Evolutionary conservation across 805 yeast species (phyloP).

Genomic region (Metschnikowia vanudenii): DNA sequence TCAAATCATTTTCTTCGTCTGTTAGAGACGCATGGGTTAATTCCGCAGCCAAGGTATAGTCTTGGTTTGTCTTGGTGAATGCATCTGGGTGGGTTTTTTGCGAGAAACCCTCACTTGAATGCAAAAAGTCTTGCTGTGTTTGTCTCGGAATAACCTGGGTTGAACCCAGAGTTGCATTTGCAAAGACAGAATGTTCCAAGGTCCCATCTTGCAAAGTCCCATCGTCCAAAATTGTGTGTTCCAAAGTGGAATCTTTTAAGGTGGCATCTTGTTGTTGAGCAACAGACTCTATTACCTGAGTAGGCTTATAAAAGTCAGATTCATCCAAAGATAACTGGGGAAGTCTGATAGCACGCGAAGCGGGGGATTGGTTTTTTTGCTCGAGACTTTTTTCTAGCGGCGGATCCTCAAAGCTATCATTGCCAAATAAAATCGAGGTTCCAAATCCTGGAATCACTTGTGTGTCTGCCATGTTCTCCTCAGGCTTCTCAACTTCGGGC

Average conservation of each 20-base stretch:
- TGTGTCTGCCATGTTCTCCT: constrained; percentile 4
- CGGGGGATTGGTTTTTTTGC: neutral
- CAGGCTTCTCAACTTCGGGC: constrained; percentile 1
- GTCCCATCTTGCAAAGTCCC: no score
- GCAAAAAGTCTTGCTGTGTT: constrained; percentile 1
- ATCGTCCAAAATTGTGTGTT: no score
- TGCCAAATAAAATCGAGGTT: constrained; percentile 16
- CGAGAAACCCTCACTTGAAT: neutral
- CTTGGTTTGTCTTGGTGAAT: constrained; percentile 9
- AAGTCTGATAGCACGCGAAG: constrained; percentile 14
- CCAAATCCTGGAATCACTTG: constrained; percentile 19
- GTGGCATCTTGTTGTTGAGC: constrained; percentile 1
- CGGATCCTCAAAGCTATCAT: constrained; percentile 1
- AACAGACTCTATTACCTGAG: constrained; percentile 8
- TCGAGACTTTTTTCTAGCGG: neutral
- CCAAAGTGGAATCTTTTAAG: neutral
- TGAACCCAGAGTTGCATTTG: neutral
- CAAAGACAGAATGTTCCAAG: no score
- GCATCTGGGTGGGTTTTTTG: neutral
- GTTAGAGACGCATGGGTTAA: constrained; percentile 33
- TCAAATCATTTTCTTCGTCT: constrained; percentile 40
- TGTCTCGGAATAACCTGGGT: constrained; percentile 7
- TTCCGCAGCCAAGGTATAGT: constrained; percentile 31
- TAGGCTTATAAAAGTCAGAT: constrained; percentile 14
- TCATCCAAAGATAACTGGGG: constrained; percentile 34